Conservation (phyloP, 306 rosid genomes). For the Lotus japonicus region DNA sequence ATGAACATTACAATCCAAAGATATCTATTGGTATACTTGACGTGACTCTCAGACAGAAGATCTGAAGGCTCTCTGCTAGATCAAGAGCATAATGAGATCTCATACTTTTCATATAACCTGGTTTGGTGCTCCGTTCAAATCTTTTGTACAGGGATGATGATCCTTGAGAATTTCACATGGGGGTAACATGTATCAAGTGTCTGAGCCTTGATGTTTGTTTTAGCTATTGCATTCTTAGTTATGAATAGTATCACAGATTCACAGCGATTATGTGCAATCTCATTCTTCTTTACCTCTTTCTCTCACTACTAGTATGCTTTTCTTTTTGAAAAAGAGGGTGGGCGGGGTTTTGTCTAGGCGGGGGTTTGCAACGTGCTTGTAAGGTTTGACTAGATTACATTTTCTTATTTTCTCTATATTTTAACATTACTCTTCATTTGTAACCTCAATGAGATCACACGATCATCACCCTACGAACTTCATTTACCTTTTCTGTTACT, state of each 20-base stretch:
- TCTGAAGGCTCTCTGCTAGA: constrained; percentile 25
- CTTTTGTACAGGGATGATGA: constrained; percentile 16
- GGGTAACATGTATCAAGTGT: constrained; percentile 12
- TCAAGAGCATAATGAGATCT: constrained; percentile 9
- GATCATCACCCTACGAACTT: background rate
- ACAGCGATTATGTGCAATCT: constrained; percentile 19
- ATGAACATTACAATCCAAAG: constrained; percentile 84
- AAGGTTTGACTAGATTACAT: constrained; percentile 4
- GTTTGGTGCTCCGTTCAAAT: constrained; percentile 13
- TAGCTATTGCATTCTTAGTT: constrained; percentile 3
- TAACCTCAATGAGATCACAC: constrained; percentile 18
- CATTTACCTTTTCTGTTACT: background rate
- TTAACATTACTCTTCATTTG: constrained; percentile 12
- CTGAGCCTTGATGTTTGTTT: constrained; percentile 23
- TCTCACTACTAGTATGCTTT: background rate
- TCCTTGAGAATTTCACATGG: constrained; percentile 12
- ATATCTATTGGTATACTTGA: constrained; percentile 57
- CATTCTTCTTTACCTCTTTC: background rate
- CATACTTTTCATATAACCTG: constrained; percentile 3
- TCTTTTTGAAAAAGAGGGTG: background rate
- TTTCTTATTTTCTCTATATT: background rate
- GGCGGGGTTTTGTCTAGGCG: background rate
- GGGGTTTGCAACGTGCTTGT: constrained; percentile 19
- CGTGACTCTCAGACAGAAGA: constrained; percentile 53
- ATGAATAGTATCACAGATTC: constrained; percentile 5